Base-by-base conservation (phyloP, 495 filamentous ascomycete genomes). In the Bathelium albidoporum region DNA sequence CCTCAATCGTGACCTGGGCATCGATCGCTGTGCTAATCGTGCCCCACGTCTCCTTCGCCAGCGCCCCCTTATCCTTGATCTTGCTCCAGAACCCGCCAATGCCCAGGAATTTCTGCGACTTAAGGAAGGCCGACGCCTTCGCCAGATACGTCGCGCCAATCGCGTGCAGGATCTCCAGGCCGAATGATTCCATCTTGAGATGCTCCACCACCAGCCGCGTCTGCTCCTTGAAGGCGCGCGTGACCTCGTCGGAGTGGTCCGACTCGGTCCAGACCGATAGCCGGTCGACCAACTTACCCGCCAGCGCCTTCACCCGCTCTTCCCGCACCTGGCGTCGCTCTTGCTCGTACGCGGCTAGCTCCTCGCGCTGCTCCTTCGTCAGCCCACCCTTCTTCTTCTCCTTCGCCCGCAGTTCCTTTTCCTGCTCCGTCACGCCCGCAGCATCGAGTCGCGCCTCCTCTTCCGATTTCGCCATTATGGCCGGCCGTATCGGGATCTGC, bases 121-220 rank as follows among this genome's bases (percentile, higher is more conserved):
- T 96, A 60, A 99, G 78, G 71, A 96, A 87, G 0, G 88, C 85
- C 28, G 88, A 88, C 12, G 87, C 89, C 76, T 97, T 97, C 65
- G 85, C 84, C 22, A 93, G 72, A 73, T 99, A 99, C 5, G 89
- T 94, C 24, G 84, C 78, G 28, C 95, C 93, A 67, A 99, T 91
- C 24, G 94, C 91, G 74, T 99, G 94, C 26, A 99, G 79, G 68
- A 99, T 99, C 69, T 99, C 94, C 39, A 99, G 77, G 41, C 94
- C 94, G 72, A 99, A 99, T 14, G 88, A 93, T 77, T 99, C 94
- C 90, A 99, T 97, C 79, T 97, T 99, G 67, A 97, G 76, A 68
- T 97, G 95, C 79, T 99, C 94, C 16, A 96, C 90, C 75, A 97
- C 95, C 29, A 95, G 84, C n/a, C 86, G 82, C 24, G 85, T 96